Conservation (phyloP, 768 basidiomycete species). For the Paxillus involutus region DNA sequence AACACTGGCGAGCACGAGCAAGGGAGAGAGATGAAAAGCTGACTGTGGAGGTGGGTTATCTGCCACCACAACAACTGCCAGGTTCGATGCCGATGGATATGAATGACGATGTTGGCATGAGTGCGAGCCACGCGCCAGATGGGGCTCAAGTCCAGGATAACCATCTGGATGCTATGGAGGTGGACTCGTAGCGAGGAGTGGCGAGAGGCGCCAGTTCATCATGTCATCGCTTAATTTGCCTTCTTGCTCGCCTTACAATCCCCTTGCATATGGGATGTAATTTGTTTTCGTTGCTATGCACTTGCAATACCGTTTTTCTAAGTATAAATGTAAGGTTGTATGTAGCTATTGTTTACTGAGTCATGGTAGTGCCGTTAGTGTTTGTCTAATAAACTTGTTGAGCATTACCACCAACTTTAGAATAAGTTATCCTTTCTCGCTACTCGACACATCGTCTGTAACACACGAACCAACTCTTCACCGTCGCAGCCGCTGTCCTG, state of each 20-base stretch:
- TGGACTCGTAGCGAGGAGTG: slow-evolving; percentile 7
- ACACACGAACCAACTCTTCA: neutral
- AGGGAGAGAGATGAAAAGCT: slow-evolving; percentile 28
- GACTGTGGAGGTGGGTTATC: slow-evolving; percentile 13
- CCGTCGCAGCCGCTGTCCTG: neutral
- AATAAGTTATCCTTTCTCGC: slow-evolving; percentile 8
- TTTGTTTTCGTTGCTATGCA: slow-evolving; percentile 13
- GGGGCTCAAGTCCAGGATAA: neutral
- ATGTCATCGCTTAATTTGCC: neutral
- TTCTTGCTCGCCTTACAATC: neutral
- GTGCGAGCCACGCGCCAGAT: neutral
- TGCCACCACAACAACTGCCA: slow-evolving; percentile 11
- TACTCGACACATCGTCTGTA: slow-evolving; percentile 14
- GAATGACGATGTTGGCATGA: neutral
- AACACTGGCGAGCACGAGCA: slow-evolving; percentile 35
- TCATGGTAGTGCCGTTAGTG: slow-evolving; percentile 20
- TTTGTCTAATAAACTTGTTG: neutral
- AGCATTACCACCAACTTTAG: slow-evolving; percentile 4
- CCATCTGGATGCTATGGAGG: slow-evolving; percentile 17
- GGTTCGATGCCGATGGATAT: slow-evolving; percentile 2
- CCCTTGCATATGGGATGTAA: neutral
- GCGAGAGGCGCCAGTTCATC: neutral
- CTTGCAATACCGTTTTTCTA: neutral
- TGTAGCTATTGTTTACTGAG: too few species aligned
- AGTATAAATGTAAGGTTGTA: neutral